phyloP scores from a whole-genome alignment of 257 asterid species.

The Asclepias syriaca region DNA sequence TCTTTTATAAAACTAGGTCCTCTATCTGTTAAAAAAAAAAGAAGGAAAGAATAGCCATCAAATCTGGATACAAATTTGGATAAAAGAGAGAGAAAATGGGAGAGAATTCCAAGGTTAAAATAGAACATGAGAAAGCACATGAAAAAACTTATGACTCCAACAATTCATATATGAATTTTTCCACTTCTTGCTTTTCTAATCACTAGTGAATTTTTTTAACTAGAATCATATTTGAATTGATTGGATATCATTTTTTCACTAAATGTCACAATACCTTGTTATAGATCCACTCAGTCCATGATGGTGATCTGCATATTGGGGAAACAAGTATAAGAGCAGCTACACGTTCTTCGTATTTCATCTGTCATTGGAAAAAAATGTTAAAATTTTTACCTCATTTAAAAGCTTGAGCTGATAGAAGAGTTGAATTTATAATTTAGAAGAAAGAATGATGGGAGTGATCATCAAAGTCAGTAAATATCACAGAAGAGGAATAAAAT shows the following conservation, averaged over 20 bases:
- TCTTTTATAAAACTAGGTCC: too few relatives aligned
- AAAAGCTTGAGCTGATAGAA: too few relatives aligned
- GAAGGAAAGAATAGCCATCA: too few relatives aligned
- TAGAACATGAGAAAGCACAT: background rate
- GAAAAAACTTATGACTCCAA: background rate
- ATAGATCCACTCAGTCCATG: slow-evolving; percentile 87
- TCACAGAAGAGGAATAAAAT: background rate
- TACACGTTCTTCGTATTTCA: slow-evolving; percentile 76
- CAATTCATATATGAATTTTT: background rate
- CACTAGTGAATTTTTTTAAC: background rate
- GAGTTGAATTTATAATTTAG: too few relatives aligned
- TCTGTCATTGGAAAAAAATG: slow-evolving; percentile 28
- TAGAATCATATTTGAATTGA: slow-evolving; percentile 7
- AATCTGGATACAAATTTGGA: too few relatives aligned
- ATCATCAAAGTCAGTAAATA: background rate
- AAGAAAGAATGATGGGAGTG: background rate
- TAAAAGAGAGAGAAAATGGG: too few relatives aligned
- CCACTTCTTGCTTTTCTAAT: too few relatives aligned
- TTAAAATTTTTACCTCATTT: too few relatives aligned
- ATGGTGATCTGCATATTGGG: slow-evolving; percentile 81
- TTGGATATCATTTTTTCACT: background rate
- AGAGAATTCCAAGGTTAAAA: too few relatives aligned
- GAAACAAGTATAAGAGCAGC: slow-evolving; percentile 84
- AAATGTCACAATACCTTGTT: slow-evolving; percentile 54
- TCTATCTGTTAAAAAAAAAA: too few relatives aligned